phyloP scores from a whole-genome alignment of 2,329 filamentous ascomycete species.

The Seiridium unicorne region DNA sequence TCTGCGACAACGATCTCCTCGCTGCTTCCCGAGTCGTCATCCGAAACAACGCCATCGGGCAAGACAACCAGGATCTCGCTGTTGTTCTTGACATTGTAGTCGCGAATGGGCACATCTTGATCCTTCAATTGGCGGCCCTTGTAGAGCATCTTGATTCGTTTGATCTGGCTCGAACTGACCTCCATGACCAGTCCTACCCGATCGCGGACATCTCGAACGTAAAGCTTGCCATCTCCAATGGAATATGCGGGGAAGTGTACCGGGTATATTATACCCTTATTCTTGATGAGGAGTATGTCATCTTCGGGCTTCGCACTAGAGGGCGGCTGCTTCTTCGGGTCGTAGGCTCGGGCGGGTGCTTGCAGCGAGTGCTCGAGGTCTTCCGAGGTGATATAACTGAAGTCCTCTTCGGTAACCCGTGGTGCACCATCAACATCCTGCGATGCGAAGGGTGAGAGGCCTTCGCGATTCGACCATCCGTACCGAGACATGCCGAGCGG shows the following conservation, averaged over 20 bases:
- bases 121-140: conserved; percentile 72
- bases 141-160: conserved; percentile 66
- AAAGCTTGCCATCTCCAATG: conserved; percentile 71
- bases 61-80: conserved; percentile 61
- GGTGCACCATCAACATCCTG: conserved; percentile 45
- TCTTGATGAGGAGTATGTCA: conserved; percentile 69
- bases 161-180: conserved; percentile 50
- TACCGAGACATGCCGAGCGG: conserved; percentile 55
- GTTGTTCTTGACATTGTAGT: conserved; percentile 61
- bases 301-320: conserved; percentile 49
- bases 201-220: conserved; percentile 63
- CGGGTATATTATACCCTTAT: conserved; percentile 63
- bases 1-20: conserved; percentile 45
- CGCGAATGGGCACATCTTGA: conserved; percentile 51
- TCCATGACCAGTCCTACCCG: conserved; percentile 68
- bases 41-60: conserved; percentile 44
- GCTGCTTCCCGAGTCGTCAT: conserved; percentile 40
- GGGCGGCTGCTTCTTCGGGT: conserved; percentile 32
- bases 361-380: conserved; percentile 54
- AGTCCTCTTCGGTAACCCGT: conserved; percentile 73
- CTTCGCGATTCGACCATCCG: conserved; percentile 43
- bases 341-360: conserved; percentile 37
- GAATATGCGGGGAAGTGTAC: conserved; percentile 73
- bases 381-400: conserved; percentile 78
- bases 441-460: conserved; percentile 51